Evolutionary conservation across 768 basidiomycete genomes (phyloP), one percentile per base, ranked within the genome.

Genomic region (Boletus speciosus): DNA sequence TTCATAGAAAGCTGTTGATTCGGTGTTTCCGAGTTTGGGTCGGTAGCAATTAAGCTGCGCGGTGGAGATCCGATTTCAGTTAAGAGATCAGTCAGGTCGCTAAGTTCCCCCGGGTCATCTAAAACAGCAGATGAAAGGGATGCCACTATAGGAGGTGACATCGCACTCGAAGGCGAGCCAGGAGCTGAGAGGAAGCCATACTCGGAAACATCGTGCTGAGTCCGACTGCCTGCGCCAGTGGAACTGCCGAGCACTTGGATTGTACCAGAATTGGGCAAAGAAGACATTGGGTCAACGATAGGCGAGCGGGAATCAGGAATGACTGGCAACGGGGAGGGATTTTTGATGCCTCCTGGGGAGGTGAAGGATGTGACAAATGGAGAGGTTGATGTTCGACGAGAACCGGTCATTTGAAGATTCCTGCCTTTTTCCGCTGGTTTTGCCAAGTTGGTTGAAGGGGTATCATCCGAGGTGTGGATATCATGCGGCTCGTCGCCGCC

Each of bases 1-100:
- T 42, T 40, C 21, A 51, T 37, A 23, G 51, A 34, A 34, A 16
- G 29, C 4, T 32, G 57, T 40, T 37, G 48, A 11, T 34, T 35
- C 11, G 35, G 37, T 14, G 46, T n/a, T 16, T 52, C 38, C 5
- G 46, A 31, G 29, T 23, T 23, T 5, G 49, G 37, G 11, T 46
- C n/a, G 36, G 23, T 21, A n/a, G 16, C 15, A 15, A 41, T 42
- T 29, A 52, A 39, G 39, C 49, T 45, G 11, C 19, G 45, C 25
- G 60, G 46, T 16, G 68, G 46, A 23, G 59, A 63, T 40, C 49
- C 55, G 27, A 47, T 9, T 19, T 70, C 68, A 19, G 64, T 60
- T 50, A 62, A 52, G 27, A 71, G 63, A 19, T 71, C 70, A 6
- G 71, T 69, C 52, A 72, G 52, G 21, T 66, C 66, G 34, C 68